Evolutionary conservation across 2,329 filamentous ascomycete species (phyloP), one percentile per base, ranked within the genome.

Genomic region (Tolypocladium amazonense): DNA sequence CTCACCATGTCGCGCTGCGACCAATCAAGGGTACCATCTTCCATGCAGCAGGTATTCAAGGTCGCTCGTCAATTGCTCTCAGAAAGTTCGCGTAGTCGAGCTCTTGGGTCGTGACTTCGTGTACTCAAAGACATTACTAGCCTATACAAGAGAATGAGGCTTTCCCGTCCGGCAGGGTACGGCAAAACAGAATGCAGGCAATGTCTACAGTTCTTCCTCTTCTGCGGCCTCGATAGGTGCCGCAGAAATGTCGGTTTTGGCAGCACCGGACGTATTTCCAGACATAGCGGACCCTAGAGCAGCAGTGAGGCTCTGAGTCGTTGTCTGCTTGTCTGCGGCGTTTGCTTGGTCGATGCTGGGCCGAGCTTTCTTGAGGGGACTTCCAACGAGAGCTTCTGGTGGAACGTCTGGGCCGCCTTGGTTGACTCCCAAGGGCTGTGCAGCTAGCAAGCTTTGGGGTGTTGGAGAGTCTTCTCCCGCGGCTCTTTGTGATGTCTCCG

Each of bases 291-390:
- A 65, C 35, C 70, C 71, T 41, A 75, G 59, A 39, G 73, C 72
- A 27, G 72, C 69, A 45, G 70, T 76, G 53, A 76, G 65, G 50
- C 67, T 73, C 59, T 73, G 72, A 11, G 70, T 67, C 25, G 68
- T 60, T 27, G 68, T 63, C 54, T 65, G 65, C 56, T 66, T 71
- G 39, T 70, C 64, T 23, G 58, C 62, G 39, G 58, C 59, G 45
- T 63, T 65, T 15, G 64, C 62, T 20, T 70, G 67, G 56, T 75
- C 73, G 43, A 74, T 64, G 66, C 86, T 89, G 1, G 87, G 82
- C 41, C 89, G 80, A 60, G 89, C 87, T 69, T 87, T 90, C 79
- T 92, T 92, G 66, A 90, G 80, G 1, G 89, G 89, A 64, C 87
- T 90, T 56, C 86, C 88, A 27, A 90, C 72, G 73, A 73, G 61